Percentiles rank a stretch among this genome's conserved stretches.
phyloP scores from a whole-genome alignment of 1,284 basidiomycete species.

The Leccinum fuscescens region DNA sequence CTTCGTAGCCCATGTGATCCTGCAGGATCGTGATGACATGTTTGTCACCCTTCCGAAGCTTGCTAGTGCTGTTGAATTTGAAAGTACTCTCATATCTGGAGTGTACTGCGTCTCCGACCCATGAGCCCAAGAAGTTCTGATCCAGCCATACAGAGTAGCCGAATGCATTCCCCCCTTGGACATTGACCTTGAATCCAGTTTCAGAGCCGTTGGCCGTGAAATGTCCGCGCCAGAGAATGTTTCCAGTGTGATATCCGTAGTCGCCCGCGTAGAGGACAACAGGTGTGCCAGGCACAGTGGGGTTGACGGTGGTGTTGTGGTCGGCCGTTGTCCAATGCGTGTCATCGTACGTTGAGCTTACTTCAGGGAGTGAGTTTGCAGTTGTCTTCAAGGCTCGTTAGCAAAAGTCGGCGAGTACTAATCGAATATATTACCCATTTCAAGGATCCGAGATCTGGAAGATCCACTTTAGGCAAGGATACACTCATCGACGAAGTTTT shows the following conservation, averaged over 20 bases:
- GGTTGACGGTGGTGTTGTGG: conserved; percentile 39
- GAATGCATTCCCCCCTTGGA: conserved; percentile 49
- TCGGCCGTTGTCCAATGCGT: conserved; percentile 39
- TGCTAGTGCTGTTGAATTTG: not conserved
- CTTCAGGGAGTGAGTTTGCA: conserved; percentile 26
- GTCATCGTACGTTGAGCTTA: conserved; percentile 35
- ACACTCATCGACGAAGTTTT: conserved; percentile 15
- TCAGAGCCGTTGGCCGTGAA: conserved; percentile 44
- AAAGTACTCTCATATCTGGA: conserved; percentile 36
- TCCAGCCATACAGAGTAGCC: conserved; percentile 52
- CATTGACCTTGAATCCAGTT: conserved; percentile 39
- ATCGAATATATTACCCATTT: conserved; percentile 15
- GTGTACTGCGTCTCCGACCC: conserved; percentile 40
- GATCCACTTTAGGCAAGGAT: conserved; percentile 17
- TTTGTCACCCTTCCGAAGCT: conserved; percentile 25
- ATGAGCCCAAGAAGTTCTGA: conserved; percentile 47
- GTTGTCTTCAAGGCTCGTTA: conserved; percentile 23
- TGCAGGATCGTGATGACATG: conserved; percentile 51
- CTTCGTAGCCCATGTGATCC: conserved; percentile 55
- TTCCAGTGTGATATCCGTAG: conserved; percentile 57
- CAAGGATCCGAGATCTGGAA: conserved; percentile 21
- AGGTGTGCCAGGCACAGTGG: conserved; percentile 35
- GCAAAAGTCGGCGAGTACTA: not conserved
- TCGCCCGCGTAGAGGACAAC: conserved; percentile 50
- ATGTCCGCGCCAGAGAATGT: conserved; percentile 52